phyloP scores from a whole-genome alignment of 2,329 filamentous ascomycete genomes.

The Aspergillus felis region DNA sequence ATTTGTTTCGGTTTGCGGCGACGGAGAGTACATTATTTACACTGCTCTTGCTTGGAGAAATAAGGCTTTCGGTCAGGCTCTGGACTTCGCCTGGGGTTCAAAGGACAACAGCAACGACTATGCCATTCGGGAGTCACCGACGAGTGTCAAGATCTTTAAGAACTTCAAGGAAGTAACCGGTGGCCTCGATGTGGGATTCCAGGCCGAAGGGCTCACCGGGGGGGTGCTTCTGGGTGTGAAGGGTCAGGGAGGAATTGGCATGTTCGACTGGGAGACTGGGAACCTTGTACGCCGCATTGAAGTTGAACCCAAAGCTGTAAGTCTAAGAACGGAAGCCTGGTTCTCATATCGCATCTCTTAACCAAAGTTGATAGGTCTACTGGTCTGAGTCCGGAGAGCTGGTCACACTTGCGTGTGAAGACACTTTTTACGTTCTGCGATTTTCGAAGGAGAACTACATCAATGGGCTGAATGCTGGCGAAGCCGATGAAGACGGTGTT shows the following conservation, averaged over 20 bases:
- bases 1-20: conserved; percentile 85
- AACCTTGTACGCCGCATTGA: conserved; percentile 89
- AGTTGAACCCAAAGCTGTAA: conserved; percentile 60
- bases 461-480: conserved; percentile 74
- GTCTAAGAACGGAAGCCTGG: conserved; percentile 14
- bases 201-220: conserved; percentile 84
- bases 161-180: conserved; percentile 92
- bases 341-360: not conserved
- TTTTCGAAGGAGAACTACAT: conserved; percentile 88
- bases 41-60: conserved; percentile 95
- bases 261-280: conserved; percentile 94
- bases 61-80: conserved; percentile 90
- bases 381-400: conserved; percentile 97
- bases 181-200: conserved; percentile 89
- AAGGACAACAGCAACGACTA: conserved; percentile 99
- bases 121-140: conserved; percentile 89
- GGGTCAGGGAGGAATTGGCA: conserved; percentile 88
- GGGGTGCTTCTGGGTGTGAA: conserved; percentile 90
- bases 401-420: conserved; percentile 87
- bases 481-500: conserved; percentile 85
- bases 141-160: conserved; percentile 94
- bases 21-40: conserved; percentile 99
- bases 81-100: conserved; percentile 95
- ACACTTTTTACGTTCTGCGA: conserved; percentile 89
- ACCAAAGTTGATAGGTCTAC: conserved; percentile 63